Evolutionary conservation across 345 rosid genomes (phyloP).

Genomic region (Melaleuca alternifolia): DNA sequence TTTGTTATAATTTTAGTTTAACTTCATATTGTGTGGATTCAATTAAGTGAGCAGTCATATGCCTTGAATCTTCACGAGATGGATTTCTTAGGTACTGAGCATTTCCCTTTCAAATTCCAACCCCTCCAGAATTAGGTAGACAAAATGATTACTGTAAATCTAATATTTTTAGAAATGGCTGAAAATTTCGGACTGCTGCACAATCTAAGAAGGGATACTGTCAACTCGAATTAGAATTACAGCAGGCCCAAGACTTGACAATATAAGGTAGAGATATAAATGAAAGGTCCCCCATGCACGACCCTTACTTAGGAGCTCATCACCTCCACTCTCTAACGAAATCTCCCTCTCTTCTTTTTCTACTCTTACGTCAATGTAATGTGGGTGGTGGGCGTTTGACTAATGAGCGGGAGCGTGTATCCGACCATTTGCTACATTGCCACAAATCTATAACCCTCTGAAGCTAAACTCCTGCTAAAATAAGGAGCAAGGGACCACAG

Average conservation of each 20-base stretch:
- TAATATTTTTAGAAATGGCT: not conserved
- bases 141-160: not conserved
- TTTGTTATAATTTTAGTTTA: not conserved
- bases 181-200: not conserved
- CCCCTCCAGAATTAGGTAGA: not conserved
- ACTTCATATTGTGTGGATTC: not conserved
- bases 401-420: slow-evolving; percentile 19
- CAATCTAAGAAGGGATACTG: not conserved
- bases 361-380: not conserved
- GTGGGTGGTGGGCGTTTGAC: slow-evolving; percentile 8
- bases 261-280: not conserved
- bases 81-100: not conserved
- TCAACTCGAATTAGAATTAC: not conserved
- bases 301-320: not conserved
- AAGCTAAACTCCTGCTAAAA: slow-evolving; percentile 31
- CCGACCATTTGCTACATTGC: slow-evolving; percentile 15
- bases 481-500: slow-evolving; percentile 48
- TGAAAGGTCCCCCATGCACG: not conserved
- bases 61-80: not conserved
- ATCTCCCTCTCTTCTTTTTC: not conserved
- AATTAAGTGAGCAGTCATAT: not conserved
- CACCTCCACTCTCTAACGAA: not conserved
- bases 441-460: slow-evolving; percentile 53
- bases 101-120: not conserved
- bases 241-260: not conserved